Evolutionary conservation across 169 alveolate genomes (phyloP).

Genomic region (Sarcocystis neurona): DNA sequence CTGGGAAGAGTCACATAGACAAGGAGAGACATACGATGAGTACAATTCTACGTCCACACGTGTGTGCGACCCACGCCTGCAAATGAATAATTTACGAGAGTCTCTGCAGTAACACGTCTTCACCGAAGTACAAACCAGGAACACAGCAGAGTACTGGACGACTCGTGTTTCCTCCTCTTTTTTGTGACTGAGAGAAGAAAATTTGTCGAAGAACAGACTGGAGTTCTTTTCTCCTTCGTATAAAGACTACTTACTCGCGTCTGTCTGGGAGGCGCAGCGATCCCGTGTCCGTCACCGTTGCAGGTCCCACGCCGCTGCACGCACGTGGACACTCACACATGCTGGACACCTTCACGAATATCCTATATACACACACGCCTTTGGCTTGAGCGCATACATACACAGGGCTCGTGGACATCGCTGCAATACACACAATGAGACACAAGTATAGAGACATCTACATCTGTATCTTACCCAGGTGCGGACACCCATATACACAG

Average conservation of each 20-base stretch:
- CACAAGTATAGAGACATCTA: neutral
- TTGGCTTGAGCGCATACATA: neutral
- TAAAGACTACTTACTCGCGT: neutral
- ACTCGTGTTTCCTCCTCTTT: too few relatives aligned
- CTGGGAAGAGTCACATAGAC: too few relatives aligned
- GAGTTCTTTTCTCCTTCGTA: too few relatives aligned
- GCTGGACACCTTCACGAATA: neutral
- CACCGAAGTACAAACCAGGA: neutral
- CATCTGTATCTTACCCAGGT: too few relatives aligned
- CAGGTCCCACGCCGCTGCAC: neutral
- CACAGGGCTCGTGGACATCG: neutral
- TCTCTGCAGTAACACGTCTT: too few relatives aligned
- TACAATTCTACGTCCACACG: too few relatives aligned
- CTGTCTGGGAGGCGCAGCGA: slow-evolving; percentile 4
- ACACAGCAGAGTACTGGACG: neutral
- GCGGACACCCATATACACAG: too few relatives aligned
- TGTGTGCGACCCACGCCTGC: too few relatives aligned
- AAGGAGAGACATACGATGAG: too few relatives aligned
- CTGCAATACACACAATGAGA: neutral
- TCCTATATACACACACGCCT: neutral
- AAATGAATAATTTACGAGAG: too few relatives aligned
- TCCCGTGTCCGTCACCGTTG: neutral
- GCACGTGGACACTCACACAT: neutral
- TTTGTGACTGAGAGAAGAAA: too few relatives aligned
- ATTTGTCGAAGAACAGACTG: too few relatives aligned